Conservation (phyloP, 2,329 filamentous ascomycete species). For the Sporothrix curviconia region DNA sequence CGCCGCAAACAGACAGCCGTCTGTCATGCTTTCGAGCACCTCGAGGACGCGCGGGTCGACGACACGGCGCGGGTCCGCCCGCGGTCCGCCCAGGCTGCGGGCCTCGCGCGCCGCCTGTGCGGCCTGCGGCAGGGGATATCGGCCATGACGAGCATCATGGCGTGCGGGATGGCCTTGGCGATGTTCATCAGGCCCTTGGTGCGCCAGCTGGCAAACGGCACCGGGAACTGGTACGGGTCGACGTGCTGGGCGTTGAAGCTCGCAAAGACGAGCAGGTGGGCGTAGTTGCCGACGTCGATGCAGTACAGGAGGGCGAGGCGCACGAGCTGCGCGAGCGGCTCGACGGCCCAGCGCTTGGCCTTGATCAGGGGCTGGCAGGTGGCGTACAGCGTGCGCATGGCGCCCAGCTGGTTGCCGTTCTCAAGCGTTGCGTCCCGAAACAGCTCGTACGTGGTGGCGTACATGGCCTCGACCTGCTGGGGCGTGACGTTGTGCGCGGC, state of each 20-base stretch:
- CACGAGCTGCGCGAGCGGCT: slow-evolving; percentile 42
- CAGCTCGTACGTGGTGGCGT: slow-evolving; percentile 26
- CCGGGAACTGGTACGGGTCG: slow-evolving; percentile 44
- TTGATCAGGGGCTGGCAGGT: slow-evolving; percentile 33
- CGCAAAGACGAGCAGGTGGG: slow-evolving; percentile 39
- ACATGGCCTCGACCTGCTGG: slow-evolving; percentile 26
- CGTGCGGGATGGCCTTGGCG: slow-evolving; percentile 46
- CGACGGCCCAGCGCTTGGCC: slow-evolving; percentile 39
- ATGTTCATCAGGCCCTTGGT: slow-evolving; percentile 46
- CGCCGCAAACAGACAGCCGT: slow-evolving; percentile 47
- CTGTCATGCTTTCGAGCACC: slow-evolving; percentile 40
- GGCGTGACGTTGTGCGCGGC: slow-evolving; percentile 22
- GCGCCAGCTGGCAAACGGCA: slow-evolving; percentile 44
- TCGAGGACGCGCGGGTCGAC: slow-evolving; percentile 24
- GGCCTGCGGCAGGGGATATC: background rate
- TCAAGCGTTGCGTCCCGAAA: no score
- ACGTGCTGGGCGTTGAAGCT: slow-evolving; percentile 42
- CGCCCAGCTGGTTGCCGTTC: slow-evolving; percentile 15
- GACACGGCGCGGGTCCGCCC: slow-evolving; percentile 6
- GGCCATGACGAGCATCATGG: slow-evolving; percentile 25
- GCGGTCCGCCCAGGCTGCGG: background rate
- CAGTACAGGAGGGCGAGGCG: slow-evolving; percentile 41
- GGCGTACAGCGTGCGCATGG: slow-evolving; percentile 32
- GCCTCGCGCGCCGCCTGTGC: background rate
- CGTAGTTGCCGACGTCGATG: slow-evolving; percentile 34